Evolutionary conservation across 1,139 yeast species (phyloP).

Genomic region (Yamadazyma songkhlaensis): DNA sequence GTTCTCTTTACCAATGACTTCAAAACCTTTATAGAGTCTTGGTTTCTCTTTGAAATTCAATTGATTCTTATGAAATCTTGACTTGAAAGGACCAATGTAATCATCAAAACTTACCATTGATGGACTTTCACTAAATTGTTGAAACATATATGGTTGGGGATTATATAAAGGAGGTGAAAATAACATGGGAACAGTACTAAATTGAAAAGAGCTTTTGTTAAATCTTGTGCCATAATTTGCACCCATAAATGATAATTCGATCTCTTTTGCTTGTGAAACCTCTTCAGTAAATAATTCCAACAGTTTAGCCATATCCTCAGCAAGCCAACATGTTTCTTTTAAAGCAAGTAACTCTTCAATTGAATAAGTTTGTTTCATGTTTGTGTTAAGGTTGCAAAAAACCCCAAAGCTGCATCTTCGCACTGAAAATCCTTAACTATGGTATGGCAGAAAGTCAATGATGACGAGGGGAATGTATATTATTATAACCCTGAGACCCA

Average conservation of each 20-base stretch:
- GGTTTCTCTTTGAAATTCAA: background rate
- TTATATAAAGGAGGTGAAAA: background rate
- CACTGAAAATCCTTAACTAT: background rate
- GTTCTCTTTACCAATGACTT: conserved; percentile 6
- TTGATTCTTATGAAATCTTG: background rate
- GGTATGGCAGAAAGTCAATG: conserved; percentile 63
- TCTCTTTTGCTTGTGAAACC: background rate
- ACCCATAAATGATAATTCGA: background rate
- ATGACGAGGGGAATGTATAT: conserved; percentile 66
- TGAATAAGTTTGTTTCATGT: conserved; percentile 10
- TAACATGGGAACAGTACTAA: no score
- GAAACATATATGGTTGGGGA: background rate
- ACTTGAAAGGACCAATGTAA: background rate
- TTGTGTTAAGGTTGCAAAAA: conserved; percentile 6
- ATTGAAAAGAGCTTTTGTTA: no score
- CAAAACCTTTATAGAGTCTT: conserved; percentile 1
- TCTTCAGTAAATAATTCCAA: background rate
- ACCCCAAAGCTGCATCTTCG: background rate
- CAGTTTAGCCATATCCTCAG: background rate
- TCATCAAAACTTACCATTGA: conserved; percentile 1
- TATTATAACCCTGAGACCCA: conserved; percentile 66
- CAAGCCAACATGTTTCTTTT: conserved; percentile 5
- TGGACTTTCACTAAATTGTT: background rate
- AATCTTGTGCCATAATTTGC: background rate
- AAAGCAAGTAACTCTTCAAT: conserved; percentile 9